phyloP scores from a whole-genome alignment of 1,284 basidiomycete genomes.

The Polyporus tsugae region DNA sequence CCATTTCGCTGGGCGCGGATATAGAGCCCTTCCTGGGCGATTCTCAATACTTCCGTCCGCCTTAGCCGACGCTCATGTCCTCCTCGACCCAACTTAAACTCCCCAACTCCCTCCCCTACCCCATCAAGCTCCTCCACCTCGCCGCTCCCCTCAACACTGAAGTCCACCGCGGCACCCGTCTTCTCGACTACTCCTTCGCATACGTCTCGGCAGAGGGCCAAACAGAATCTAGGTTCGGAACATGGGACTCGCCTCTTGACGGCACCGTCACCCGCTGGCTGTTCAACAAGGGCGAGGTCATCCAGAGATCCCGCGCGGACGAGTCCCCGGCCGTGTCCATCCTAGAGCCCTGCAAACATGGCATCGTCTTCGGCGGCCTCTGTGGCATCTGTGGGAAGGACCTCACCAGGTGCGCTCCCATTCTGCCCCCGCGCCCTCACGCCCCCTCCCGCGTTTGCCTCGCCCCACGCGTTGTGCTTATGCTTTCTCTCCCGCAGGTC shows the following conservation, averaged over 20 bases:
- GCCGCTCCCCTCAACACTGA: slow-evolving; percentile 53
- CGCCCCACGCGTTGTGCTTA: not conserved
- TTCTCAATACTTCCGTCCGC: slow-evolving; percentile 11
- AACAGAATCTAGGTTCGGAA: slow-evolving; percentile 80
- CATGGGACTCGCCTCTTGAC: slow-evolving; percentile 88
- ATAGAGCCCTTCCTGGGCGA: slow-evolving; percentile 17
- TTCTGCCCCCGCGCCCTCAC: slow-evolving; percentile 10
- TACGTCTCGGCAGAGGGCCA: slow-evolving; percentile 51
- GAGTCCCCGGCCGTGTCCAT: slow-evolving; percentile 70
- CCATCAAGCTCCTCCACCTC: slow-evolving; percentile 77
- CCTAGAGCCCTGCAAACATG: slow-evolving; percentile 91
- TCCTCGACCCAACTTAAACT: slow-evolving; percentile 71
- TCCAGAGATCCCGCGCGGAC: slow-evolving; percentile 63
- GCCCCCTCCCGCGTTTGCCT: not conserved
- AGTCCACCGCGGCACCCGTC: slow-evolving; percentile 73
- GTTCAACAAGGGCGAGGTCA: slow-evolving; percentile 63
- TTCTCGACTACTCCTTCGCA: slow-evolving; percentile 83
- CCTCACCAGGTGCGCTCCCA: slow-evolving; percentile 79
- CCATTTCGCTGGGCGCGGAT: slow-evolving; percentile 17
- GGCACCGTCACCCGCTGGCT: slow-evolving; percentile 77
- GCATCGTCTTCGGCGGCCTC: slow-evolving; percentile 90
- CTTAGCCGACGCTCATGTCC: slow-evolving; percentile 38
- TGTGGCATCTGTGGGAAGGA: slow-evolving; percentile 96
- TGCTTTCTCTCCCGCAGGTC: slow-evolving; percentile 54
- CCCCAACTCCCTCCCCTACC: slow-evolving; percentile 78